These are phyloP conservation scores for Pelargonium citronellum DNA, from an alignment of 441 rosid species.

Conservation along the genomic window DNA sequence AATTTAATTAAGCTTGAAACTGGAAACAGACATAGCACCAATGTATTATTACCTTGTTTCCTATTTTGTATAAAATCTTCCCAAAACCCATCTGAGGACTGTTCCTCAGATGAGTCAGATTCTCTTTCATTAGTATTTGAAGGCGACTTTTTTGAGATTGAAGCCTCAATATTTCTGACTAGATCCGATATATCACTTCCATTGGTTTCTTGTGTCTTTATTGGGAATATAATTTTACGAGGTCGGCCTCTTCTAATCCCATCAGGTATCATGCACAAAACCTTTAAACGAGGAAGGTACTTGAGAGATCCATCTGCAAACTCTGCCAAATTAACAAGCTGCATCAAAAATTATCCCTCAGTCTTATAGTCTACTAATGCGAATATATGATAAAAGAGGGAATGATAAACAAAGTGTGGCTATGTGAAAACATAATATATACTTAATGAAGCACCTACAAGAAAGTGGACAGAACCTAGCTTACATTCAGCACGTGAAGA, in stretches of 20 bases:
- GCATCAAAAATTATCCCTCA: conserved; percentile 45
- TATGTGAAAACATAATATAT: no score
- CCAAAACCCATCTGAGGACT: conserved; percentile 33
- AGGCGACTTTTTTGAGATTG: conserved; percentile 40
- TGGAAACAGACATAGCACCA: background rate
- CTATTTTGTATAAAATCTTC: conserved; percentile 33
- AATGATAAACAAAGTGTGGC: background rate
- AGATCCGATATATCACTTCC: conserved; percentile 43
- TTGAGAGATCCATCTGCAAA: conserved; percentile 37
- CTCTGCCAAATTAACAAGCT: conserved; percentile 72
- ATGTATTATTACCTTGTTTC: conserved; percentile 28
- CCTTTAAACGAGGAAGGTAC: conserved; percentile 15
- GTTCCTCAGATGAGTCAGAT: conserved; percentile 17
- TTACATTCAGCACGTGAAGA: background rate
- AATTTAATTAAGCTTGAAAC: background rate
- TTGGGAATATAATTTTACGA: conserved; percentile 23
- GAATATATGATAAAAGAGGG: background rate
- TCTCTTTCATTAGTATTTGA: conserved; percentile 8
- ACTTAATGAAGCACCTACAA: background rate
- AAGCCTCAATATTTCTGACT: conserved; percentile 48
- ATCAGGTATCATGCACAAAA: conserved; percentile 25
- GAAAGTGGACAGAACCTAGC: background rate
- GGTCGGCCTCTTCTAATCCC: conserved; percentile 27
- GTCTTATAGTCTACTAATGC: conserved; percentile 17
- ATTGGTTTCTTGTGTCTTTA: conserved; percentile 23